Base-by-base conservation (phyloP, 257 asterid species). In the Misopates orontium region DNA sequence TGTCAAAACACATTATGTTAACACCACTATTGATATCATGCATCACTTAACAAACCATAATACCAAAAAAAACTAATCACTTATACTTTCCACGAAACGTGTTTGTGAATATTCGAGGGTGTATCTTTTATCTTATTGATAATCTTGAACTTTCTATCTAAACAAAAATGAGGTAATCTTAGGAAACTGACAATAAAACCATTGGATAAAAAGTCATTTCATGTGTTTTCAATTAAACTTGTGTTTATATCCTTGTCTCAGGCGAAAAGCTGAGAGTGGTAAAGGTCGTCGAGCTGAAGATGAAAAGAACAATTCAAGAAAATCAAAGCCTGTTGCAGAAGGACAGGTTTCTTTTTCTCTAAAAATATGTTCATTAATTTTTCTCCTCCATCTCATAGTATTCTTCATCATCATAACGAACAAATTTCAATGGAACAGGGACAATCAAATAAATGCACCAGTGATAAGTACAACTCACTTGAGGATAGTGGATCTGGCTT, bases 401-500 rank as follows among this genome's bases (percentile, higher is more conserved):
- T 8, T 22, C 23, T 28, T 20, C 22, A 15, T 18, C 58, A 13
- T 28, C 44, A 47, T 66, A 8, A 48, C 10, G 16, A 23, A 50
- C 16, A 25, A 42, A 18, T 52, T 18, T 5, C 22, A 9, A 40
- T 55, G 56, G 32, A 28, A 71, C 79, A 73, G 80, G 80, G 71
- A 47, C 75, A 63, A 15, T 73, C 77, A 41, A 83, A 60, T 36
- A 76, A 75, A 71, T 71, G 78, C 79, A 78, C 62, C 11, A 78
- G 87, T 54, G 80, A 78, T 14, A 81, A 77, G 80, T 80, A 75
- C 56, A 78, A 75, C 49, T 76, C 78, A 11, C 66, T 48, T 32
- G 90, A 81, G 72, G 90, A 79, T 48, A 73, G 87, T 73, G 85
- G 85, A 68, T 71, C 82, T 9, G 87, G 88, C 7, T 83, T 82